Evolutionary conservation across 805 yeast species (phyloP), one percentile per base, ranked within the genome.

Genomic region (Suhomyces sp.): DNA sequence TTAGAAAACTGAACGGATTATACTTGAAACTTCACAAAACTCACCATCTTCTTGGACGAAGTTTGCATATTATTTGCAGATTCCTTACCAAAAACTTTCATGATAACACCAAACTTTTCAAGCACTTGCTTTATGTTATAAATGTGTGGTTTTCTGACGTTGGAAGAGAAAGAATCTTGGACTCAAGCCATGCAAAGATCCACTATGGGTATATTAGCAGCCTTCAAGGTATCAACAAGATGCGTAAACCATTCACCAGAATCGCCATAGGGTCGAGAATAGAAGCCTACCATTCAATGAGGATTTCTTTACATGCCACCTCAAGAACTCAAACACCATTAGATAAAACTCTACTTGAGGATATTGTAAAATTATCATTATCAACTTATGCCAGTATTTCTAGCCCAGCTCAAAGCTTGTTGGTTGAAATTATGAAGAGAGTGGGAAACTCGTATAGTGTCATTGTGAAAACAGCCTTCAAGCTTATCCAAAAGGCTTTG

Each of bases 91-190:
- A 72, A 1, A 68, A 80, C 47, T 78, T 78, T 43, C 83, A 80
- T 40, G 90, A 88, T 53, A 86, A 89, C 54, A 80, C 87, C 6
- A 79, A 81, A 10, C 63, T 87, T 5, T 79, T 85, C 62, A 82
- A 82, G 54, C 80, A 83, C 44, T 75, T 86, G 31, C 68, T 90
- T 29, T 81, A 82, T 60, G 84, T 86, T 3, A 63, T 86, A 43
- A 83, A 86, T 55, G 81, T 86, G 6, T 94, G 96, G 89, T 85
- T 86, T 58, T 76, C 86, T 22, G 94, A 90, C 62, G 86, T 86
- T 22, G 96, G 96, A 1, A 78, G 81, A 50, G 96, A 89, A 57
- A 72, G 86, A 10, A 67, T 85, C 0, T 77, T 84, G 47, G 84
- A 78, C 41, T 71, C 78, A 3, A 81, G 83, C 52, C 85, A 83